Evolutionary conservation across 2,329 filamentous ascomycete species (phyloP).

Genomic region (Phyllosticta citrichinensis): DNA sequence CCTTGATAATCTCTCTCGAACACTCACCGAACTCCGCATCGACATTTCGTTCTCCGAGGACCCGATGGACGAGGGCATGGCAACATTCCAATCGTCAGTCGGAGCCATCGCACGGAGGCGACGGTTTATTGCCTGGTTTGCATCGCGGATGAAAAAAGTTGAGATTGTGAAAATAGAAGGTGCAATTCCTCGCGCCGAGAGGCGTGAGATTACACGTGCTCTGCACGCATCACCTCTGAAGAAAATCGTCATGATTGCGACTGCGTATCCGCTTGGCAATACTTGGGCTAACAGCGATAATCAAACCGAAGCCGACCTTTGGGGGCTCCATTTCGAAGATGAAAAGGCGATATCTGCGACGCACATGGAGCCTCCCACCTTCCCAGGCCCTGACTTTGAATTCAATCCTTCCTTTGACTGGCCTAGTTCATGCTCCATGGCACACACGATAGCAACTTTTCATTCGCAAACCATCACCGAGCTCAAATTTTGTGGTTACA

Average conservation of each 20-base stretch:
- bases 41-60: constrained; percentile 23
- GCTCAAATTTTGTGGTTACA: constrained; percentile 40
- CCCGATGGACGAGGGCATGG: constrained; percentile 18
- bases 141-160: constrained; percentile 31
- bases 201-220: constrained; percentile 35
- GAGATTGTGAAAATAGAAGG: constrained; percentile 38
- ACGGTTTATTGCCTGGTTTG: constrained; percentile 35
- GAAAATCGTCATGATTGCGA: constrained; percentile 38
- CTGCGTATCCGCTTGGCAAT: constrained; percentile 34
- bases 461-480: constrained; percentile 32
- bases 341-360: constrained; percentile 20
- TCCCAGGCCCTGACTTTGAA: constrained; percentile 15
- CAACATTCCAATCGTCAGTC: constrained; percentile 14
- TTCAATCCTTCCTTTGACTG: constrained; percentile 33
- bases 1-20: constrained; percentile 30
- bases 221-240: constrained; percentile 31
- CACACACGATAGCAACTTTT: constrained; percentile 32
- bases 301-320: neutral
- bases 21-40: constrained; percentile 32
- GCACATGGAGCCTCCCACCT: neutral
- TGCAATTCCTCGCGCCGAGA: constrained; percentile 37
- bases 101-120: constrained; percentile 19
- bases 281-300: constrained; percentile 32
- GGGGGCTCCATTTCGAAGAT: constrained; percentile 15
- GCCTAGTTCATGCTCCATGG: constrained; percentile 28